phyloP scores from a whole-genome alignment of 2,329 filamentous ascomycete genomes.

The Penicillium sumatraense region DNA sequence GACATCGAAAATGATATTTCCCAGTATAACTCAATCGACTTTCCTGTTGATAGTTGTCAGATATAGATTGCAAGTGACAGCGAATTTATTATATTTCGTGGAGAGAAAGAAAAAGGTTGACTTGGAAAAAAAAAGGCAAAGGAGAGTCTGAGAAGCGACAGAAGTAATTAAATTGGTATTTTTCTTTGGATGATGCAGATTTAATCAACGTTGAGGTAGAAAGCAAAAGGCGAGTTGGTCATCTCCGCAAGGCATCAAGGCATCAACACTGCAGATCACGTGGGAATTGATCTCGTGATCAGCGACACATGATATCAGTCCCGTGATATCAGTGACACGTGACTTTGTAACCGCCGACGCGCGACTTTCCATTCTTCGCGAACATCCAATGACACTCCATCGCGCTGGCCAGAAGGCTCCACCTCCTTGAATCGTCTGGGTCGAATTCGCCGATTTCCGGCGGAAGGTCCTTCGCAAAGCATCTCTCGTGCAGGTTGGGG shows the following conservation, averaged over 20 bases:
- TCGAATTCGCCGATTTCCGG: slow-evolving; percentile 46
- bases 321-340: background rate
- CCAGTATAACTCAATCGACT: no score
- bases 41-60: no score
- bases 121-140: no score
- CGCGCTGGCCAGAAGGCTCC: background rate
- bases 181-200: no score
- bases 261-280: background rate
- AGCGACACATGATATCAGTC: background rate
- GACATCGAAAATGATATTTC: slow-evolving; percentile 16
- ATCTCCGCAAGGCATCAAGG: background rate
- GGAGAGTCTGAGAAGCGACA: no score
- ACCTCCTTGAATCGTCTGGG: slow-evolving; percentile 6
- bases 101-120: no score
- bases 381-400: background rate
- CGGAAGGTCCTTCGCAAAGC: slow-evolving; percentile 27
- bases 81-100: no score
- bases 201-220: no score
- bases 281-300: background rate
- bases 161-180: no score
- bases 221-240: no score
- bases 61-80: no score
- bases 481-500: slow-evolving; percentile 29
- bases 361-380: background rate
- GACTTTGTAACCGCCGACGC: background rate